Conservation (phyloP, 179 eudicot genomes). For the Beta corolliflora region DNA sequence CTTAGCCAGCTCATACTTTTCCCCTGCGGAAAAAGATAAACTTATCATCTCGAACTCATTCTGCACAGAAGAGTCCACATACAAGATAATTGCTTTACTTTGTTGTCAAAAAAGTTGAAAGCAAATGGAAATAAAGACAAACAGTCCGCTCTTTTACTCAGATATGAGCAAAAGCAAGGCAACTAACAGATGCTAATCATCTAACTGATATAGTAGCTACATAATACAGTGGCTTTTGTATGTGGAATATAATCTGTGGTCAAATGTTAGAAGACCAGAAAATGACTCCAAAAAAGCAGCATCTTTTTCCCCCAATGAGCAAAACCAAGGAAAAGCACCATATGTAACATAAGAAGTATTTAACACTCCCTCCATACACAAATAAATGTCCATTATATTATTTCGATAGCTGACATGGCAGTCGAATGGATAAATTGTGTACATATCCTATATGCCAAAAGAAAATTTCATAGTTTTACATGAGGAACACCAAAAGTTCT, state of each 20-base stretch:
- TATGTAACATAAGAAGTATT: not conserved
- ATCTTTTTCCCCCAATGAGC: not conserved
- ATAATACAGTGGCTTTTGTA: not conserved
- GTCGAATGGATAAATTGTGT: not conserved
- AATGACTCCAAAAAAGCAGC: not conserved
- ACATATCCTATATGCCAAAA: not conserved
- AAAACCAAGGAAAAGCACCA: not conserved
- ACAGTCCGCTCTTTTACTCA: not conserved
- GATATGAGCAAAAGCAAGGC: not conserved
- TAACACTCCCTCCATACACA: too few relatives aligned
- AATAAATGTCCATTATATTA: not conserved
- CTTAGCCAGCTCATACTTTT: constrained; percentile 82
- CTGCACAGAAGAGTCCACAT: not conserved
- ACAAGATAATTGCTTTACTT: not conserved
- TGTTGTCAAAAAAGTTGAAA: not conserved
- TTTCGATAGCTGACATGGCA: not conserved
- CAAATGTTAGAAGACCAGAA: not conserved
- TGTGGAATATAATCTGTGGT: not conserved
- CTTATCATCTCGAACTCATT: not conserved
- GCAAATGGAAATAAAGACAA: not conserved
- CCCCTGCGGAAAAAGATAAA: constrained; percentile 52
- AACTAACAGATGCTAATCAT: not conserved
- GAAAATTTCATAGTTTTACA: too few relatives aligned
- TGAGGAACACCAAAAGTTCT: not conserved
- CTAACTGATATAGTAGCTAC: not conserved